These are phyloP conservation scores for Syzygium syzygioides DNA, from an alignment of 441 rosid genomes.

Conservation along the genomic window DNA sequence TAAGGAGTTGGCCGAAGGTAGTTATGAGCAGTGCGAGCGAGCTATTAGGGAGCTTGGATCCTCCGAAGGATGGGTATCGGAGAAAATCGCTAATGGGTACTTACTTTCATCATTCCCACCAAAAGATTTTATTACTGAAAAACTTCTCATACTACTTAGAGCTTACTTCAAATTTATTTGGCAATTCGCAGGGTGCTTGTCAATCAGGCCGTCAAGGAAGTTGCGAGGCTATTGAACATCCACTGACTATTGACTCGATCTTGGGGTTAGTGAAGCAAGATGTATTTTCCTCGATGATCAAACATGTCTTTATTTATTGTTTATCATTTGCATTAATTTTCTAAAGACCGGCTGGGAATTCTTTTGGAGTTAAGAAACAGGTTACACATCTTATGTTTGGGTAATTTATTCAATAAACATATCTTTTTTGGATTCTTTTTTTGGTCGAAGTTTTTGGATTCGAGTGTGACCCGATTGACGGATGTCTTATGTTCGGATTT, in stretches of 20 bases:
- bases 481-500: not conserved
- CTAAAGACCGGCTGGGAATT: not conserved
- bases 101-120: not conserved
- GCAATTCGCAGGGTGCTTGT: not conserved
- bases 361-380: too few relatives aligned
- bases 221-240: not conserved
- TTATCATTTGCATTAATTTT: not conserved
- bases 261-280: too few relatives aligned
- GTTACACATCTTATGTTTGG: too few relatives aligned
- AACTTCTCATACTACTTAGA: too few relatives aligned
- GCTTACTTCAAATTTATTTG: not conserved
- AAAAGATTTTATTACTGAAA: fast-evolving
- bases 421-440: too few relatives aligned
- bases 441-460: too few relatives aligned
- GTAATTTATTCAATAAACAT: too few relatives aligned
- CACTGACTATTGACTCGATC: too few relatives aligned
- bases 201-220: not conserved
- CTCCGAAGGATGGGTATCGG: not conserved
- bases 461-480: not conserved
- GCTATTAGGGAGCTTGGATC: not conserved
- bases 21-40: not conserved
- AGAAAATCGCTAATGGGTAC: not conserved
- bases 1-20: not conserved
- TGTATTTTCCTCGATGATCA: not conserved
- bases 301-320: not conserved